Conservation (phyloP, 73 alveolate genomes). For the Loxodes magnus region DNA sequence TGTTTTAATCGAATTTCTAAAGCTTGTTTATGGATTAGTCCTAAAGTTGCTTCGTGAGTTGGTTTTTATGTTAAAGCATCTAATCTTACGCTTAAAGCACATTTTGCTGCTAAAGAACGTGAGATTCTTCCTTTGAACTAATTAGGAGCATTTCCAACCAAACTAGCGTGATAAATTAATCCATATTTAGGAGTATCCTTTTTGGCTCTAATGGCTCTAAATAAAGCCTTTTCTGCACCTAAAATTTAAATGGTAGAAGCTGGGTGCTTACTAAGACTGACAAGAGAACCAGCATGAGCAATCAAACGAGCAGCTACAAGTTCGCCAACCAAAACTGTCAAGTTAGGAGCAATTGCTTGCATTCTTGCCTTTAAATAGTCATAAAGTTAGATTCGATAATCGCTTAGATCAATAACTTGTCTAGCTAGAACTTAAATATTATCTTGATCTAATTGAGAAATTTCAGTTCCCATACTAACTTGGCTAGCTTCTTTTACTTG, state of each 20-base stretch:
- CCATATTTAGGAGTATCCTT: conserved; percentile 98
- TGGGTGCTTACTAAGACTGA: conserved; percentile 97
- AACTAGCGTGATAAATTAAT: conserved; percentile 93
- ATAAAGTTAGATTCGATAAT: conserved; percentile 66
- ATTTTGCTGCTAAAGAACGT: conserved; percentile 98
- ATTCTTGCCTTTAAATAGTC: conserved; percentile 90
- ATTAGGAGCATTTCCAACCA: conserved; percentile 97
- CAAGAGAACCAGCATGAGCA: conserved; percentile 97
- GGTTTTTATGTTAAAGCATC: conserved; percentile 67
- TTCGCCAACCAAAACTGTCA: conserved; percentile 99
- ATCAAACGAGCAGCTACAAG: conserved; percentile 99
- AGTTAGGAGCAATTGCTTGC: conserved; percentile 99
- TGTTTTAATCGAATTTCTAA: conserved; percentile 2
- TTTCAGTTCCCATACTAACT: conserved; percentile 98
- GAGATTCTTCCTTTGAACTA: conserved; percentile 96
- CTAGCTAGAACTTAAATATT: conserved; percentile 70
- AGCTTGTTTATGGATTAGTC: conserved; percentile 9
- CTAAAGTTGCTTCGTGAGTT: conserved; percentile 20
- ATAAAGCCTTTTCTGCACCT: conserved; percentile 83
- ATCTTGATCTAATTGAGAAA: conserved; percentile 83
- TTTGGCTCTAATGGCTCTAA: conserved; percentile 91
- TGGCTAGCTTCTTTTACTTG: conserved; percentile 91
- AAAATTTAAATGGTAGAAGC: conserved; percentile 97
- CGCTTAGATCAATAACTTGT: conserved; percentile 84
- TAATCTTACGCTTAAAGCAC: conserved; percentile 95